Base-by-base conservation (phyloP, 2,329 filamentous ascomycete species). In the Passalora sequoiae region DNA sequence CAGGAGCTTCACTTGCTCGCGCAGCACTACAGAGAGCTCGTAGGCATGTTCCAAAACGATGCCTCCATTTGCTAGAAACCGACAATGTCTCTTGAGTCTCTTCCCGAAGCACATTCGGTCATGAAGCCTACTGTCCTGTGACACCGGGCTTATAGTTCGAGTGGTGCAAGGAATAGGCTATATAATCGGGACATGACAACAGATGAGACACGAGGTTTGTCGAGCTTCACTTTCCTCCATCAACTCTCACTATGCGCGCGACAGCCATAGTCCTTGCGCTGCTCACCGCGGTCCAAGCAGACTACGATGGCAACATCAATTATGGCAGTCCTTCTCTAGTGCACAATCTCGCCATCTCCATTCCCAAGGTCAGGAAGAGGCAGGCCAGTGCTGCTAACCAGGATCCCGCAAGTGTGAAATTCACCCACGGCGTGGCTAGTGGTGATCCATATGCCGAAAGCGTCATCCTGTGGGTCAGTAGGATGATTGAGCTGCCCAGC, bases 251-350 rank as follows among this genome's bases (percentile, higher is more conserved):
- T 1, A 45, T 45, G 46, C 29, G 28, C 20, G 19, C 22, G 16
- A 37, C n/a, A 27, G 16, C 20, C 20, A 27, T 30, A 31, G 12
- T 49, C 8, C 17, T 49, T 29, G 20, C 46, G 20, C 25, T 38
- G 9, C 21, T 43, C 6, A 38, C 42, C 20, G 35, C 33, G n/a
- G 49, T 38, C 10, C 10, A 35, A n/a, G 52, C 52, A n/a, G 48
- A 50, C 29, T 55, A 45, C 43, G 35, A n/a, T 25, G 49, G 47
- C 42, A 85, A 85, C 57, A 61, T 84, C 51, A 84, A 85, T 64
- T 86, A 84, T 61, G 69, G 72, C 40, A 81, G 76, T 57, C 81
- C 82, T 6, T 86, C 81, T 1, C 68, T 74, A 17, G 72, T 78
- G 22, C 82, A 86, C 51, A 68, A 69, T 32, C 69, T 86, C 7